A percentile compares a stretch with the other conserved stretches of the same genome.
These are phyloP conservation scores for Polygonum maritimum DNA, from an alignment of 148 eudicot genomes.

Conservation along the genomic window DNA sequence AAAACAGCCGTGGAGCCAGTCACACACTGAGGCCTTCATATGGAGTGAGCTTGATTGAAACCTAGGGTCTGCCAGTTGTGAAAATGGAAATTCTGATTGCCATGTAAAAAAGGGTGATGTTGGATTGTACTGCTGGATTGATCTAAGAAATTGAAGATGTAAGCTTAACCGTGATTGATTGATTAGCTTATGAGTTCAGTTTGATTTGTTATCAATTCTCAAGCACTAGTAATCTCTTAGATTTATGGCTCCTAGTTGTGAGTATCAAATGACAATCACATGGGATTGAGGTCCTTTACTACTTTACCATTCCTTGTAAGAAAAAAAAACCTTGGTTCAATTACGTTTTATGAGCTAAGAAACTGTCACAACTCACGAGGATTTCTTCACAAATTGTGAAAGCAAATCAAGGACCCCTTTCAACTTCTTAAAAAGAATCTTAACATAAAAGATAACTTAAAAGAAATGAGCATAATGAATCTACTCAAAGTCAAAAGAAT, in stretches of 20 bases:
- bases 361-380: too few relatives aligned
- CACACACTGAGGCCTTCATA: constrained; percentile 16
- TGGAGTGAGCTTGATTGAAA: not conserved
- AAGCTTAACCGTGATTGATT: constrained; percentile 1
- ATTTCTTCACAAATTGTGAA: not conserved
- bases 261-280: not conserved
- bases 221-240: not conserved
- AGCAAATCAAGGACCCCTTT: not conserved
- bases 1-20: constrained; percentile 58
- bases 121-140: not conserved
- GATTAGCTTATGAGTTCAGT: not conserved
- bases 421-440: not conserved
- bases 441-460: not conserved
- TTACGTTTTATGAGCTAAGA: too few relatives aligned
- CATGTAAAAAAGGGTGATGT: not conserved
- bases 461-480: not conserved
- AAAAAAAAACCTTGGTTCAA: too few relatives aligned
- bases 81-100: not conserved
- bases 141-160: not conserved
- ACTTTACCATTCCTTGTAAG: too few relatives aligned
- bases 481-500: constrained; percentile 2
- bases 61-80: not conserved
- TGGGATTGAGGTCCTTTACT: not conserved
- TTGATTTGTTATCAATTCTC: not conserved
- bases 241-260: not conserved